Evolutionary conservation across 371 early-diverging fungal species (phyloP), one percentile per base, ranked within the genome.

Genomic region (Blakeslea trispora): DNA sequence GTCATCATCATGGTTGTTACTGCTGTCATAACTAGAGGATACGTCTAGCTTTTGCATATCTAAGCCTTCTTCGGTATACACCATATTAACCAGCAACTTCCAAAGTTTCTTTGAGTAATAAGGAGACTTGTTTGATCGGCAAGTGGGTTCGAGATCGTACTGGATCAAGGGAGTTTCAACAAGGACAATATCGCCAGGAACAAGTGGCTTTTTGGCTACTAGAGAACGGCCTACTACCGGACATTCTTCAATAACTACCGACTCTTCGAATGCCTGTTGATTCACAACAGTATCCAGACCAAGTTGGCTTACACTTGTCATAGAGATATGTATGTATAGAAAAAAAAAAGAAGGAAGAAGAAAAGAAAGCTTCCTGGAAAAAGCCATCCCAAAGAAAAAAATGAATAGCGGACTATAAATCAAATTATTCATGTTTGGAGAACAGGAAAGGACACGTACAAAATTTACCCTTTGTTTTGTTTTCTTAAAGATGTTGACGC

Each of bases 111-210:
- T 75, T 8, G 79, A 57, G 42, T 66, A 75, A 28, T 65, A 64
- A 7, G 74, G 79, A 6, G 74, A 73, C n/a, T 64, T 44, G 2
- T 68, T 69, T 8, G 79, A 79, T 35, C 79, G 66, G 46, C 79
- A 75, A 1, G 55, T 47, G 3, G 79, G 79, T 17, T 67, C 50
- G 11, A 79, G 45, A 13, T 59, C 50, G 23, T 75, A 79, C 18
- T 71, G 56, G 19, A 75, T 53, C 35, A 69, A 45, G 13, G 79
- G 79, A 19, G 59, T 47, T 42, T 79, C 79, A 14, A 73, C 59
- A 47, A 79, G 53, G 2, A 79, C 64, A 22, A 71, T 52, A 22
- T 73, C 66, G 14, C 79, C 79, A 15, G 71, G 65, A 5, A 34
- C 10, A 10, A 79, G 45, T 7, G 48, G 41, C 22, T 46, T 60